Base-by-base conservation (phyloP, 257 asterid species). In the Cruciata laevipes region DNA sequence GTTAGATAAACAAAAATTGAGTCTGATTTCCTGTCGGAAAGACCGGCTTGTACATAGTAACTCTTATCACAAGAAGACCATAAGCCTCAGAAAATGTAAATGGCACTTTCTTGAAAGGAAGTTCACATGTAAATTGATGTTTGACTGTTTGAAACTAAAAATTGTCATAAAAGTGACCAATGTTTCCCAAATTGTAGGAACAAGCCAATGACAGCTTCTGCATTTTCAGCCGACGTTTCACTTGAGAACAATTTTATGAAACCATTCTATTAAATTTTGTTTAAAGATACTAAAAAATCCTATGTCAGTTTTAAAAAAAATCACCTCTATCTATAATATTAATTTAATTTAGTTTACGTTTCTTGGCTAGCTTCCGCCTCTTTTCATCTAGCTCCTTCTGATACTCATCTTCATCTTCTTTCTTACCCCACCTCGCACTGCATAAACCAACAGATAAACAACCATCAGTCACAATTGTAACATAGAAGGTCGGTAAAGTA, bases 191-290 rank as follows among this genome's bases (percentile, higher is more conserved):
- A 31, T 44, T 73, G 77, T 85, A 94, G 99, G 83, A 83, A 82
- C 82, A 94, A 84, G 87, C 87, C 96, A 37, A 84, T 94, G 95
- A 78, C 89, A 21, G 86, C 92, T 68, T 90, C 89, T 59, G 75
- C 96, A 47, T 94, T 93, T 84, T 94, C 95, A 33, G 69, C 81
- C 6, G 99, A 94, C 73, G 99, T 96, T 47, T 85, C 97, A 73
- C n/a, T n/a, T n/a, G n/a, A n/a, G n/a, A n/a, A n/a, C n/a, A n/a
- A n/a, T n/a, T n/a, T n/a, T n/a, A n/a, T n/a, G n/a, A n/a, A n/a
- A n/a, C n/a, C n/a, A n/a, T n/a, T n/a, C n/a, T n/a, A n/a, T n/a
- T n/a, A n/a, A n/a, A n/a, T n/a, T n/a, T n/a, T n/a, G n/a, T n/a
- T n/a, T n/a, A n/a, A n/a, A n/a, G n/a, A n/a, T n/a, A n/a, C n/a